Evolutionary conservation across 2,329 filamentous ascomycete genomes (phyloP).

Genomic region (Alternaria dauci): DNA sequence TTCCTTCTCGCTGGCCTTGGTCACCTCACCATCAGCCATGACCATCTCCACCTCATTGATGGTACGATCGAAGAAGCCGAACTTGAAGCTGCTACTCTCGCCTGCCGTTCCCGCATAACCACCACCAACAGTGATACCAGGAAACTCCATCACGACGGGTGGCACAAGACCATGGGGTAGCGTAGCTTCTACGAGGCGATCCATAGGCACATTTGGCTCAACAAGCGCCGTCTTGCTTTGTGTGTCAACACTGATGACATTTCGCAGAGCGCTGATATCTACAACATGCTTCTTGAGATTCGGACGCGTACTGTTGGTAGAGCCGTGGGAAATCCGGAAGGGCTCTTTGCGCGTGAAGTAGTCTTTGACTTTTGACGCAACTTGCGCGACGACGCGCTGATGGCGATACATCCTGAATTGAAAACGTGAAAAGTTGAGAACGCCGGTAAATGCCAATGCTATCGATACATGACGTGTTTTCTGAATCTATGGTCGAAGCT

Average conservation of each 20-base stretch:
- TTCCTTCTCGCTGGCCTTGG: slow-evolving; percentile 63
- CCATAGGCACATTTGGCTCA: slow-evolving; percentile 76
- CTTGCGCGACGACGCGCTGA: slow-evolving; percentile 54
- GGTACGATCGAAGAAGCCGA: slow-evolving; percentile 71
- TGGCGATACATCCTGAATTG: slow-evolving; percentile 51
- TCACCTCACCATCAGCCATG: slow-evolving; percentile 66
- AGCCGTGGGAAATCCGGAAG: slow-evolving; percentile 80
- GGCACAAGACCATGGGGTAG: slow-evolving; percentile 66
- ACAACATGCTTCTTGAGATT: slow-evolving; percentile 58
- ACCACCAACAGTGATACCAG: slow-evolving; percentile 74
- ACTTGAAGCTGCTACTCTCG: slow-evolving; percentile 73
- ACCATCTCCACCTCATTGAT: slow-evolving; percentile 71
- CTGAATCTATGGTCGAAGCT: slow-evolving; percentile 2
- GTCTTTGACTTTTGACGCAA: slow-evolving; percentile 57
- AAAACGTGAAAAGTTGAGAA: slow-evolving; percentile 7
- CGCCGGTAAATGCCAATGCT: slow-evolving; percentile 25
- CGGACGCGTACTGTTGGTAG: slow-evolving; percentile 77
- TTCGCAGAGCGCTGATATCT: slow-evolving; percentile 70
- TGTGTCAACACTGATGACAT: slow-evolving; percentile 68
- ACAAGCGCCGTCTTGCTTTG: slow-evolving; percentile 66
- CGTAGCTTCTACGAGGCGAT: slow-evolving; percentile 66
- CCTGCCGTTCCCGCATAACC: slow-evolving; percentile 73
- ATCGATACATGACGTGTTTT: slow-evolving; percentile 28
- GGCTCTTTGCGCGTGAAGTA: slow-evolving; percentile 64
- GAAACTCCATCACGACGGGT: slow-evolving; percentile 75